Conservation (phyloP, 2,329 filamentous ascomycete genomes). For the Simplicillium aogashimaense region DNA sequence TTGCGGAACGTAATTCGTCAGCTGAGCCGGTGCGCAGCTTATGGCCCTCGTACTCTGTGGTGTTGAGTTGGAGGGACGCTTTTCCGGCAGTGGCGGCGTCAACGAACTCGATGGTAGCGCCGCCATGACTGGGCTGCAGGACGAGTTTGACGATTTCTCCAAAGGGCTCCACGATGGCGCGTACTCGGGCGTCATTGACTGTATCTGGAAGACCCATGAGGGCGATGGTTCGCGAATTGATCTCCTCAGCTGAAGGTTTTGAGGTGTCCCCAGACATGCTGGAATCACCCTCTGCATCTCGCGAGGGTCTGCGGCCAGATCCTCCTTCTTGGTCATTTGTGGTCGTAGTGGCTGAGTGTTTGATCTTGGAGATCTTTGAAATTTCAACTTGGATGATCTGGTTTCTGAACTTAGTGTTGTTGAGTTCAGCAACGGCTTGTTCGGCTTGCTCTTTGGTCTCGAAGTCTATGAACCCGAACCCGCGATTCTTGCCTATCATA, state of each 20-base stretch:
- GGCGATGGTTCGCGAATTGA: constrained; percentile 62
- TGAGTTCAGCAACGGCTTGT: constrained; percentile 54
- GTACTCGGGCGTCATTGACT: constrained; percentile 77
- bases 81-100: constrained; percentile 63
- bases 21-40: constrained; percentile 44
- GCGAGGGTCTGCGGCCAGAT: background rate
- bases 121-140: constrained; percentile 71
- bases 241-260: constrained; percentile 35
- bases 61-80: constrained; percentile 51
- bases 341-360: constrained; percentile 36
- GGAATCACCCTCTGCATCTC: constrained; percentile 12
- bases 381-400: constrained; percentile 58
- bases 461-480: constrained; percentile 74
- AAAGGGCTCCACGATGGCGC: constrained; percentile 58
- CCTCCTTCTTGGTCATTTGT: constrained; percentile 14
- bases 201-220: constrained; percentile 86
- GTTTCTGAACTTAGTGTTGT: constrained; percentile 60
- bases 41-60: constrained; percentile 41
- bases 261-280: constrained; percentile 12
- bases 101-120: constrained; percentile 75
- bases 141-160: constrained; percentile 67
- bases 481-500: constrained; percentile 58
- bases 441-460: constrained; percentile 59
- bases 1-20: constrained; percentile 43
- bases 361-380: constrained; percentile 45